Base-by-base conservation (phyloP, 2,329 filamentous ascomycete genomes). In the Calonectria leucothoes region DNA sequence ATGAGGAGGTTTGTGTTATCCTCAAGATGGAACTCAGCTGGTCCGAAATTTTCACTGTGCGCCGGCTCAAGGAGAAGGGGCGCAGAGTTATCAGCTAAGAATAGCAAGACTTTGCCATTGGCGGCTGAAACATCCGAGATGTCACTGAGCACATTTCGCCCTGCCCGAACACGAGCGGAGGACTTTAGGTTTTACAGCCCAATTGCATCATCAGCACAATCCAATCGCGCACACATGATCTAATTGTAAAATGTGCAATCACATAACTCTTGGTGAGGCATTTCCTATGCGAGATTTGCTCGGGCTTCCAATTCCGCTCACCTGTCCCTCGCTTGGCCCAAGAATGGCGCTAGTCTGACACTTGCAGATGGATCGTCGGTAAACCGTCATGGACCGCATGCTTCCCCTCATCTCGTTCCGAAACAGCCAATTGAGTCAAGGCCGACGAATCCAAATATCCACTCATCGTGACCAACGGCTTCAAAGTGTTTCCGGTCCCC, bases 401-500 rank as follows among this genome's bases (percentile, higher is more conserved):
- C 20, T 61, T 61, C 55, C 55, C 55, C 55, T 61, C 55, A 61
- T 39, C 55, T 39, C 11, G 3, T 61, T 61, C 29, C 31, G 31
- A 23, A 25, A 66, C 39, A 55, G 59, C 78, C 78, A 80, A 80
- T 80, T 2, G 72, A 63, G 70, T 51, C 67, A 51, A 37, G 35
- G 15, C 51, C 8, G 12, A 15, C 20, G 20, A 14, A n/a, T 20
- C 61, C 68, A 23, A 37, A 73, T 71, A 57, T 64, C 72, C 78
- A 77, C 71, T 15, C 33, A 25, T n/a, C 49, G 75, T 80, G 77
- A 78, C 76, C 75, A 77, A 73, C 55, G 73, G 55, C n/a, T 73
- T 69, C 70, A 66, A 66, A 66, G 15, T 39, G 45, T 51, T 72
- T 59, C 68, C 66, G 68, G 48, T 76, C 78, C 78, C 78, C 78